A percentile compares a stretch with the other conserved stretches of the same genome.
Evolutionary conservation across 2,329 filamentous ascomycete species (phyloP).

Genomic region (Waltergamsia citrina): DNA sequence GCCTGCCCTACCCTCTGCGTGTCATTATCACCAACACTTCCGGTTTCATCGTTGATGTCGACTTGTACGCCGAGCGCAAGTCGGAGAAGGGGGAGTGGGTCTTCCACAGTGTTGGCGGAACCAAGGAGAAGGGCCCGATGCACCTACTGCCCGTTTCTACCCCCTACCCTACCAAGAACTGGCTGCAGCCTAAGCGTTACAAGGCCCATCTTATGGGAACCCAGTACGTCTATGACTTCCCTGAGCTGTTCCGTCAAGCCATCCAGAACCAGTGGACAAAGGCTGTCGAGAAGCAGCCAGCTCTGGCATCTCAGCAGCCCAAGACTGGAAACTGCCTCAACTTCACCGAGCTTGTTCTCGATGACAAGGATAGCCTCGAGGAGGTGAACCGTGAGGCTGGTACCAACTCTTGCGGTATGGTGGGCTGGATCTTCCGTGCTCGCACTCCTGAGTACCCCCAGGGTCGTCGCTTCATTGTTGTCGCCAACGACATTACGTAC

Average conservation of each 20-base stretch:
- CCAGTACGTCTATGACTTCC: conserved; percentile 99
- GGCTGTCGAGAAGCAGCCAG: conserved; percentile 63
- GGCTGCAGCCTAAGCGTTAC: conserved; percentile 97
- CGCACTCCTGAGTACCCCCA: conserved; percentile 92
- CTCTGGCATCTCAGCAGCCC: conserved; percentile 72
- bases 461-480: conserved; percentile 86
- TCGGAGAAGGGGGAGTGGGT: conserved; percentile 97
- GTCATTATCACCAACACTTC: conserved; percentile 98
- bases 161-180: conserved; percentile 96
- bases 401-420: conserved; percentile 95
- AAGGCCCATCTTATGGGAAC: conserved; percentile 99
- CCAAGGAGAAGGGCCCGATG: conserved; percentile 90
- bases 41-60: conserved; percentile 93
- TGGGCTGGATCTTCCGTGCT: conserved; percentile 92
- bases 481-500: conserved; percentile 99
- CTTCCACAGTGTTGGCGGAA: conserved; percentile 95
- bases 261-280: conserved; percentile 91
- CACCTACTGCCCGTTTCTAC: conserved; percentile 85
- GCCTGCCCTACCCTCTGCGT: conserved; percentile 81
- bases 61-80: conserved; percentile 96
- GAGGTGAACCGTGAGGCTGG: conserved; percentile 93
- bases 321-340: conserved; percentile 84
- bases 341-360: conserved; percentile 87
- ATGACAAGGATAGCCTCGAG: conserved; percentile 83
- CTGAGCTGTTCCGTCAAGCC: conserved; percentile 95